These are phyloP conservation scores for Lanmaoa pseudosensibilis DNA, from an alignment of 768 basidiomycete species.

Conservation along the genomic window DNA sequence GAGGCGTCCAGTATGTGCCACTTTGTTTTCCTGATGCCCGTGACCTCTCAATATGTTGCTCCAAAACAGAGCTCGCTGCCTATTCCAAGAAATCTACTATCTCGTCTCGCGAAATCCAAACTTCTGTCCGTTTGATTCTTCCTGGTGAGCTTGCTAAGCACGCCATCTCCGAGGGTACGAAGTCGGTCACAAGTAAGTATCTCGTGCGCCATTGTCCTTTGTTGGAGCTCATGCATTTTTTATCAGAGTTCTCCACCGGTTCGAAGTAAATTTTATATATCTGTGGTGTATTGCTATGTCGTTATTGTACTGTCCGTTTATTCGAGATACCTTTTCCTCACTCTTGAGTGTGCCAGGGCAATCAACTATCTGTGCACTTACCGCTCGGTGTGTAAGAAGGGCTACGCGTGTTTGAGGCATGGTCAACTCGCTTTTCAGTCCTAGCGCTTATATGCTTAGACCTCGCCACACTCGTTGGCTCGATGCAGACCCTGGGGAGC, in stretches of 20 bases:
- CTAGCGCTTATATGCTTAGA: background rate
- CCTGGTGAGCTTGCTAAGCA: constrained; percentile 87
- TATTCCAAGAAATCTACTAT: constrained; percentile 91
- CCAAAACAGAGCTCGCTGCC: constrained; percentile 66
- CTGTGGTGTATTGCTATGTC: constrained; percentile 34
- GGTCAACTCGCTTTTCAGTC: no score
- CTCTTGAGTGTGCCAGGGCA: background rate
- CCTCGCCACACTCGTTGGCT: background rate
- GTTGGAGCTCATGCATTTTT: constrained; percentile 12
- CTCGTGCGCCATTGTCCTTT: background rate
- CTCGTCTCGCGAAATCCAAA: constrained; percentile 90
- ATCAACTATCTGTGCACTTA: background rate
- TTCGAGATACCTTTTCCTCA: constrained; percentile 32
- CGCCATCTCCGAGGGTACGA: constrained; percentile 83
- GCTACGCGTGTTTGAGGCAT: background rate
- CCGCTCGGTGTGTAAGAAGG: background rate
- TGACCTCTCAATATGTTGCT: background rate
- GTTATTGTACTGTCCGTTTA: constrained; percentile 33
- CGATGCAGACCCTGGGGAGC: background rate
- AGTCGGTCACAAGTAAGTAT: constrained; percentile 64
- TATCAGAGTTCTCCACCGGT: constrained; percentile 58
- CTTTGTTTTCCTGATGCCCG: background rate
- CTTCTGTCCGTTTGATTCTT: constrained; percentile 77
- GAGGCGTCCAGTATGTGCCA: constrained; percentile 63
- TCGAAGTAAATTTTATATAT: constrained; percentile 45